Conservation (phyloP, 2,329 filamentous ascomycete genomes). For the Neonectria coccinea region DNA sequence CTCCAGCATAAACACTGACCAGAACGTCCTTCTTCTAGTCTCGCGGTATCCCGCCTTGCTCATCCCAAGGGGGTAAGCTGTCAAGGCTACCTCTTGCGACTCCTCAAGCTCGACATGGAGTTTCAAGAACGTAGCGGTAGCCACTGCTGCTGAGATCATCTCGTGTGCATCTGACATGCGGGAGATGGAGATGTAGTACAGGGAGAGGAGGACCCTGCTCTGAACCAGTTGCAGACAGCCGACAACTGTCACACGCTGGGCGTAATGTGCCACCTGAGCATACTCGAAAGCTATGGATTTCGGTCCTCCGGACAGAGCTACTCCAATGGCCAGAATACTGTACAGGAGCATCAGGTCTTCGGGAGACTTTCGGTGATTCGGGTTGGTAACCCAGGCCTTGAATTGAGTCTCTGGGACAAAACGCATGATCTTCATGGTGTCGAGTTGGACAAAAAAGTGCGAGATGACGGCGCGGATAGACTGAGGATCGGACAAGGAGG, state of each 20-base stretch:
- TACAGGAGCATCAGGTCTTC: conserved; percentile 62
- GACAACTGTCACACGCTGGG: conserved; percentile 51
- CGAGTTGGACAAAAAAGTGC: conserved; percentile 57
- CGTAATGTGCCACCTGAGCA: conserved; percentile 67
- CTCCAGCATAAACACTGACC: conserved; percentile 78
- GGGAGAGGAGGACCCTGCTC: conserved; percentile 72
- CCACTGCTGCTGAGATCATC: conserved; percentile 70
- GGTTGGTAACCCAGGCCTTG: conserved; percentile 52
- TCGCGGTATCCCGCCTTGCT: conserved; percentile 70
- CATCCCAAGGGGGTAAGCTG: conserved; percentile 67
- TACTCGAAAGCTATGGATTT: conserved; percentile 55
- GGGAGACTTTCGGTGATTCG: conserved; percentile 52
- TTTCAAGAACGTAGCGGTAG: conserved; percentile 68
- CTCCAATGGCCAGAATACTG: conserved; percentile 56
- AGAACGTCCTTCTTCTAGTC: conserved; percentile 77
- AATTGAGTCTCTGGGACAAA: conserved; percentile 57
- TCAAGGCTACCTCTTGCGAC: conserved; percentile 54
- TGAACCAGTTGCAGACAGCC: conserved; percentile 72
- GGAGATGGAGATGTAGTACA: conserved; percentile 73
- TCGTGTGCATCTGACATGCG: conserved; percentile 72
- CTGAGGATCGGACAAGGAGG: conserved; percentile 59
- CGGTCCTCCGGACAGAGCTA: conserved; percentile 54
- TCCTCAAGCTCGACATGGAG: conserved; percentile 72
- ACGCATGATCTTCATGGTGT: conserved; percentile 56
- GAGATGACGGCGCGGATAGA: conserved; percentile 54